phyloP scores from a whole-genome alignment of 192 early-diverging fungal genomes.

The Coemansia sp. region DNA sequence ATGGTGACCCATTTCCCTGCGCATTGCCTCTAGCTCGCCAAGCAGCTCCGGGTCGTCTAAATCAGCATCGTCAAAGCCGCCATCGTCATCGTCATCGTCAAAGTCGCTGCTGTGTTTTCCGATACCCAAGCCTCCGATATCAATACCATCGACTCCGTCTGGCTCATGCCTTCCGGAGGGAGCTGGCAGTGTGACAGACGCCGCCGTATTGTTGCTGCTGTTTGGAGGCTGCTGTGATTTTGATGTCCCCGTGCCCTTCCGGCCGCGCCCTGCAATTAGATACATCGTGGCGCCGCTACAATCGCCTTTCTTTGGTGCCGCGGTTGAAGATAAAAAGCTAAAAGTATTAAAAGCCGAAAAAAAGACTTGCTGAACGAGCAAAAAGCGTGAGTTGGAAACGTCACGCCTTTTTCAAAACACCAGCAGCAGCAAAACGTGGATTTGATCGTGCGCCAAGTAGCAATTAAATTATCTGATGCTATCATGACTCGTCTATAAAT shows the following conservation, averaged over 20 bases:
- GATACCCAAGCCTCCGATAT: conserved; percentile 7
- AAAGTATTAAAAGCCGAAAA: not conserved
- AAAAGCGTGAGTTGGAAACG: not conserved
- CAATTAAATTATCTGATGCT: too few species aligned
- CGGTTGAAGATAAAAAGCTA: not conserved
- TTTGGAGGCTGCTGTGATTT: not conserved
- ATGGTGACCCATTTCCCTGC: conserved; percentile 35
- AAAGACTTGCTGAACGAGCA: not conserved
- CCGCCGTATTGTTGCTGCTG: not conserved
- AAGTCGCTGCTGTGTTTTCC: not conserved
- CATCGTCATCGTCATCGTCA: conserved; percentile 2
- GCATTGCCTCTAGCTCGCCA: conserved; percentile 41
- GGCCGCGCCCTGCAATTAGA: conserved; percentile 32
- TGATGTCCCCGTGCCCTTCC: conserved; percentile 1
- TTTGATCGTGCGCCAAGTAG: not conserved
- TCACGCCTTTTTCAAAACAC: not conserved
- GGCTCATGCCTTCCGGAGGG: not conserved
- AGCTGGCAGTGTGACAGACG: not conserved
- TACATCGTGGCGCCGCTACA: conserved; percentile 5
- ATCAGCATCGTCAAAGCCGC: conserved; percentile 21
- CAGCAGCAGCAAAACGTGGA: too few species aligned
- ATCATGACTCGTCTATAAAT: too few species aligned
- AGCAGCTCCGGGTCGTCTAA: conserved; percentile 43
- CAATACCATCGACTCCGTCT: not conserved
- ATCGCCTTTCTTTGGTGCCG: not conserved